These are phyloP conservation scores for Tylopilus rubrobrunneus DNA, from an alignment of 768 basidiomycete genomes.

Conservation along the genomic window DNA sequence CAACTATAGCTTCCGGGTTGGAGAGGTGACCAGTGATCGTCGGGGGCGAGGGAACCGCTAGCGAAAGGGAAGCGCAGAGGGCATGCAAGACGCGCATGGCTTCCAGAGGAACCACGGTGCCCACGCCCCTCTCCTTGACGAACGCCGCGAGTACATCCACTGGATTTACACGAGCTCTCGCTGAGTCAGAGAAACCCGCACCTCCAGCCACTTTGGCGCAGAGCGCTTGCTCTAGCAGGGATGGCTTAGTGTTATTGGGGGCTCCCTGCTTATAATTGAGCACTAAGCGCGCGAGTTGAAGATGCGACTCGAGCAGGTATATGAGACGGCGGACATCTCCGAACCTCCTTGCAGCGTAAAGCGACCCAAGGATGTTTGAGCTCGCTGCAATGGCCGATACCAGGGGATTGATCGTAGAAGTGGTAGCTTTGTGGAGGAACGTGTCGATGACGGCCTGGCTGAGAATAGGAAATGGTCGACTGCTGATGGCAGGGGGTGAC, in stretches of 20 bases:
- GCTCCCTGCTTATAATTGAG: conserved; percentile 63
- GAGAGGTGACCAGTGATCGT: conserved; percentile 77
- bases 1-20: conserved; percentile 68
- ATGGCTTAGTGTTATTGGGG: conserved; percentile 41
- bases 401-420: conserved; percentile 77
- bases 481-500: conserved; percentile 49
- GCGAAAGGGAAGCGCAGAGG: conserved; percentile 62
- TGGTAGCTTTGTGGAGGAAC: conserved; percentile 70
- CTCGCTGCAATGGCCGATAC: conserved; percentile 66
- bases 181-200: conserved; percentile 39
- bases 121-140: conserved; percentile 62
- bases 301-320: conserved; percentile 62
- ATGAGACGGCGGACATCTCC: conserved; percentile 69
- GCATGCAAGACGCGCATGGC: conserved; percentile 66
- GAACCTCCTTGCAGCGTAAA: conserved; percentile 61
- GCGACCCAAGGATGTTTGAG: conserved; percentile 50
- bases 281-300: conserved; percentile 58
- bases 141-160: conserved; percentile 72
- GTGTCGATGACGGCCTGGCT: conserved; percentile 65
- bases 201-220: conserved; percentile 58
- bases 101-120: conserved; percentile 56
- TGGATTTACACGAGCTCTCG: conserved; percentile 55
- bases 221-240: conserved; percentile 72
- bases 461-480: conserved; percentile 56
- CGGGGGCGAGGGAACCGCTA: conserved; percentile 56